phyloP scores from a whole-genome alignment of 139 green algal species.

The Ettlia oleoabundans region DNA sequence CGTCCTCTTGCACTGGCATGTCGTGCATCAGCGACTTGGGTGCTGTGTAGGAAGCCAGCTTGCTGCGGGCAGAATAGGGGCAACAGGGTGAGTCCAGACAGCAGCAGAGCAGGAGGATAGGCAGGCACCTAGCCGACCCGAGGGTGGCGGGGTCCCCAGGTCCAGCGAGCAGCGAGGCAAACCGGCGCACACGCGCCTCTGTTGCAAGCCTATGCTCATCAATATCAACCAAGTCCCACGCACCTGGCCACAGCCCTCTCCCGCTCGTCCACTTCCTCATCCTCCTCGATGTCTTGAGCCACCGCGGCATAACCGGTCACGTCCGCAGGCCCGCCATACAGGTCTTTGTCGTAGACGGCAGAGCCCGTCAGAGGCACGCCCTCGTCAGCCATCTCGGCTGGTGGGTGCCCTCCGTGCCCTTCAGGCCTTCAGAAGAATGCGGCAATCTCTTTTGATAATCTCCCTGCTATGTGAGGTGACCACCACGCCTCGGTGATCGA shows the following conservation, averaged over 20 bases:
- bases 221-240: neutral
- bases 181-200: too few species aligned
- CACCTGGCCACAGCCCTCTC: slow-evolving; percentile 53
- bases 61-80: slow-evolving; percentile 53
- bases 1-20: slow-evolving; percentile 65
- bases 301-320: slow-evolving; percentile 21
- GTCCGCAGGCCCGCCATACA: slow-evolving; percentile 42
- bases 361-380: slow-evolving; percentile 26
- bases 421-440: neutral
- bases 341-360: slow-evolving; percentile 47
- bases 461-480: neutral
- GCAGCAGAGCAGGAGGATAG: neutral
- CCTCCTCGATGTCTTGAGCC: slow-evolving; percentile 36
- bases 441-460: neutral
- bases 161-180: too few species aligned
- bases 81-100: neutral
- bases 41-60: slow-evolving; percentile 77
- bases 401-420: neutral
- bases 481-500: neutral
- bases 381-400: slow-evolving; percentile 27
- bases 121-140: neutral
- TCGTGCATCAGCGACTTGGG: slow-evolving; percentile 75
- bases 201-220: neutral
- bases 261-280: slow-evolving; percentile 66
- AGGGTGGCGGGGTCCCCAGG: too few species aligned